Evolutionary conservation across 176 grass and related monocot species (phyloP), one percentile per base, ranked within the genome.

Genomic region (Cymbopogon citratus): DNA sequence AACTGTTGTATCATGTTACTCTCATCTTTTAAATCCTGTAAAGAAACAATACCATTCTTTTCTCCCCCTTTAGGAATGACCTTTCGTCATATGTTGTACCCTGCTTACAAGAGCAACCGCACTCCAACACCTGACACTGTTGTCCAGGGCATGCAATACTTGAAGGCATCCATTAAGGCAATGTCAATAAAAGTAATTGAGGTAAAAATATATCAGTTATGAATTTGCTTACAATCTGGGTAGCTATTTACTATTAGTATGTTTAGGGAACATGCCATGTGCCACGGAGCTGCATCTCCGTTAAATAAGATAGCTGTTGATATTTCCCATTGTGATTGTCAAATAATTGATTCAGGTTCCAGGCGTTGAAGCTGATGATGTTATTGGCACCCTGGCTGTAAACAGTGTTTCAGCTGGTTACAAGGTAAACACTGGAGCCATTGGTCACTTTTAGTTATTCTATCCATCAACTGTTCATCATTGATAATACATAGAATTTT

Each of bases 321-420:
- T 46, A 69, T 75, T 45, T 83, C 4, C 18, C 46, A 70, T 84
- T 75, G n/a, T 80, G 33, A 70, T 84, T 75, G n/a, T 80, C 60
- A 66, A 85, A 68, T 89, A 29, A 78, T 77, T 81, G 46, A 79
- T 91, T 44, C 85, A 98, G 96, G 96, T 98, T 90, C 96, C 96
- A 86, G 96, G 95, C 63, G 96, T 95, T 35, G 96, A 98, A 91
- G 96, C 90, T 80, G 96, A 98, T 93, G 96, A 98, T 91, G 92
- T 94, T 70, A 85, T 98, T 70, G 96, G 96, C 12, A 98, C 96
- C 66, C 92, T 95, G 83, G 95, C 96, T 79, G 73, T 95, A 69
- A 98, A 91, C 69, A 98, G 96, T 71, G 87, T 95, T 51, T 95
- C 92, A 74, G 73, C 80, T 8, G 95, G 96, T 66, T 95, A 90